Evolutionary conservation across 1,284 basidiomycete species (phyloP).

Genomic region (Rhodofomes roseus): DNA sequence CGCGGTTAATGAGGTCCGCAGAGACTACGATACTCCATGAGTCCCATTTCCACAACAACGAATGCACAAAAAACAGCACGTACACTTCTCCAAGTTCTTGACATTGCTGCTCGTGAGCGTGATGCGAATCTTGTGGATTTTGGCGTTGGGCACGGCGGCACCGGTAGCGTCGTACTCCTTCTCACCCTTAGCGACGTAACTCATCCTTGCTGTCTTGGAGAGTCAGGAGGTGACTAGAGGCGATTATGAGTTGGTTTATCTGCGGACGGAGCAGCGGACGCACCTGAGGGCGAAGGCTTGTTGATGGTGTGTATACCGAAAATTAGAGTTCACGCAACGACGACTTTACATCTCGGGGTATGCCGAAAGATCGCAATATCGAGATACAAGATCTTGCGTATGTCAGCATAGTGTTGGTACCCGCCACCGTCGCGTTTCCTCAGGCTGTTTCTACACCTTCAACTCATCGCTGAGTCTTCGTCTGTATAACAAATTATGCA

Average conservation of each 20-base stretch:
- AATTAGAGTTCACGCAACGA: slow-evolving; percentile 29
- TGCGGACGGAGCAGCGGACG: slow-evolving; percentile 1
- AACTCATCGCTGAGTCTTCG: too few relatives aligned
- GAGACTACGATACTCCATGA: slow-evolving; percentile 55
- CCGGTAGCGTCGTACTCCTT: slow-evolving; percentile 96
- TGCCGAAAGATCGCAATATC: neutral
- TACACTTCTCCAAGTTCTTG: slow-evolving; percentile 98
- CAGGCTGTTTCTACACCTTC: too few relatives aligned
- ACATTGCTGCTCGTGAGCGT: slow-evolving; percentile 98
- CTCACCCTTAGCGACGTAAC: slow-evolving; percentile 99
- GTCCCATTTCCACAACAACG: too few relatives aligned
- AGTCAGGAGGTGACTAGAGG: slow-evolving; percentile 76
- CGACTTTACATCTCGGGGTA: neutral
- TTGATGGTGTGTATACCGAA: slow-evolving; percentile 22
- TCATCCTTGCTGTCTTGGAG: slow-evolving; percentile 72
- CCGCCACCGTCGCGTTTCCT: too few relatives aligned
- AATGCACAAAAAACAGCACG: slow-evolving; percentile 14
- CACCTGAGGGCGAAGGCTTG: slow-evolving; percentile 29
- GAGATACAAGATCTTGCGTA: neutral
- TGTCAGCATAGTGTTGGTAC: too few relatives aligned
- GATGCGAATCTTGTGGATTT: slow-evolving; percentile 99
- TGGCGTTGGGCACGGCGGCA: slow-evolving; percentile 79
- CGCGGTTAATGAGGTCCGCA: slow-evolving; percentile 93
- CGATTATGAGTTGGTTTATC: slow-evolving; percentile 6
- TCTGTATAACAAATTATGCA: too few relatives aligned